Evolutionary conservation across 1,284 basidiomycete genomes (phyloP).

Genomic region (Schizophyllum amplum): DNA sequence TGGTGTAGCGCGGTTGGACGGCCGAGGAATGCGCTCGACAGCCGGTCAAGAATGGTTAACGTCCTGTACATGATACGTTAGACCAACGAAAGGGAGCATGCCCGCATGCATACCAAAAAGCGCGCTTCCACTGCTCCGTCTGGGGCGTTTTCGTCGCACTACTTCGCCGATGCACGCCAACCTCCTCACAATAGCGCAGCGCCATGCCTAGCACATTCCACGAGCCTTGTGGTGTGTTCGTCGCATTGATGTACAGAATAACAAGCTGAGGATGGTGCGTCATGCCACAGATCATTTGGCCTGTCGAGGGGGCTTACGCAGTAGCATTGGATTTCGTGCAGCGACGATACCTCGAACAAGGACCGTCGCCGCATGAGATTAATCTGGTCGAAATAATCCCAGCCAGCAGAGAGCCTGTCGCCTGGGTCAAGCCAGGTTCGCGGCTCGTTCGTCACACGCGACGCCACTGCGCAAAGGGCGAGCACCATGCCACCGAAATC

Average conservation of each 20-base stretch:
- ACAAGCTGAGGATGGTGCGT: neutral
- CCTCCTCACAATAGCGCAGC: neutral
- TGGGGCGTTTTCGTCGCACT: slow-evolving; percentile 24
- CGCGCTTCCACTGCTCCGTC: slow-evolving; percentile 62
- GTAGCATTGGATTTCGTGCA: neutral
- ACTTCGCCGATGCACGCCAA: neutral
- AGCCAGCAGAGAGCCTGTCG: neutral
- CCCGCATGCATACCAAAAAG: slow-evolving; percentile 46
- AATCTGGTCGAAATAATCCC: neutral
- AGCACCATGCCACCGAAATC: slow-evolving; percentile 6
- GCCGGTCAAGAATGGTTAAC: slow-evolving; percentile 19
- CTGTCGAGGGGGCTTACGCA: neutral
- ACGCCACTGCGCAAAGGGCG: slow-evolving; percentile 9
- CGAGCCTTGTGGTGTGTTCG: neutral
- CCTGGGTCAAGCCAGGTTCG: neutral
- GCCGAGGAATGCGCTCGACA: neutral
- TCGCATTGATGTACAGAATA: neutral
- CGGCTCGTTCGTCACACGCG: slow-evolving; percentile 5
- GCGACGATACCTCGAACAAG: neutral
- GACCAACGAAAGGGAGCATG: neutral
- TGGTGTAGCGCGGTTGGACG: neutral
- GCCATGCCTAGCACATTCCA: neutral
- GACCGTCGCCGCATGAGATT: neutral
- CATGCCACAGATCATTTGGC: no score
- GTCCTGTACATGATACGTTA: neutral